Percentiles rank a stretch among this genome's conserved stretches.
phyloP scores from a whole-genome alignment of 495 filamentous ascomycete species.

The Neurospora tetraspora region DNA sequence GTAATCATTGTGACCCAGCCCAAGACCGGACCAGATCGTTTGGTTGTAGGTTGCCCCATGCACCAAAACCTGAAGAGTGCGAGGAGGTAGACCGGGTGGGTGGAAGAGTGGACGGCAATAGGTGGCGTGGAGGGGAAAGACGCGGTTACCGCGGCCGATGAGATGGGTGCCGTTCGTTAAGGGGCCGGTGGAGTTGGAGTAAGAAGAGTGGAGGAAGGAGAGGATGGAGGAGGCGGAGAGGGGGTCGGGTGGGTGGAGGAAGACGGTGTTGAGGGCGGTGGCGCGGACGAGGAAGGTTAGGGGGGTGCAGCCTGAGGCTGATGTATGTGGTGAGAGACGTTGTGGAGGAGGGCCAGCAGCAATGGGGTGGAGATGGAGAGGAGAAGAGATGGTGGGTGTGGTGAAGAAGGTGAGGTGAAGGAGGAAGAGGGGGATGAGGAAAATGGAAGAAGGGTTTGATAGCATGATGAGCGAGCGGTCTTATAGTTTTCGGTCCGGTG shows the following conservation, averaged over 20 bases:
- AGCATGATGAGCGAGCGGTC: not conserved
- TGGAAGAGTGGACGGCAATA: slow-evolving; percentile 5
- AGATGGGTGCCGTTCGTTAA: not conserved
- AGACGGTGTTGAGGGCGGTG: not conserved
- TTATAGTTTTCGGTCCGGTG: not conserved
- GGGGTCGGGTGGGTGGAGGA: not conserved
- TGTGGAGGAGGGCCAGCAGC: no score
- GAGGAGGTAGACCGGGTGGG: no score
- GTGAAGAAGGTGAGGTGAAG: not conserved
- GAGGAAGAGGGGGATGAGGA: not conserved
- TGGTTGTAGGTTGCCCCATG: slow-evolving; percentile 17
- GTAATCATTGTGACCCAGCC: not conserved
- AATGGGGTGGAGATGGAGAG: not conserved
- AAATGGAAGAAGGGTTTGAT: not conserved
- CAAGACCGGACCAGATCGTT: slow-evolving; percentile 6
- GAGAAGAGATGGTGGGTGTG: not conserved
- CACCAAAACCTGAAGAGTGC: slow-evolving; percentile 11
- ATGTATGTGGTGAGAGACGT: not conserved
- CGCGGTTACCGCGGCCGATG: not conserved
- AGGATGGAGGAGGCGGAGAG: not conserved
- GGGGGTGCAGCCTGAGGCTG: not conserved
- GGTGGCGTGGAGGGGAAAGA: slow-evolving; percentile 3
- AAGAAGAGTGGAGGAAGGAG: not conserved
- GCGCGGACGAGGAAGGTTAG: not conserved
- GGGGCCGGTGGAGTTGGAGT: not conserved